A percentile compares a stretch with the other conserved stretches of the same genome.
Conservation (phyloP, 768 basidiomycete genomes). For the Amanita molliuscula region DNA sequence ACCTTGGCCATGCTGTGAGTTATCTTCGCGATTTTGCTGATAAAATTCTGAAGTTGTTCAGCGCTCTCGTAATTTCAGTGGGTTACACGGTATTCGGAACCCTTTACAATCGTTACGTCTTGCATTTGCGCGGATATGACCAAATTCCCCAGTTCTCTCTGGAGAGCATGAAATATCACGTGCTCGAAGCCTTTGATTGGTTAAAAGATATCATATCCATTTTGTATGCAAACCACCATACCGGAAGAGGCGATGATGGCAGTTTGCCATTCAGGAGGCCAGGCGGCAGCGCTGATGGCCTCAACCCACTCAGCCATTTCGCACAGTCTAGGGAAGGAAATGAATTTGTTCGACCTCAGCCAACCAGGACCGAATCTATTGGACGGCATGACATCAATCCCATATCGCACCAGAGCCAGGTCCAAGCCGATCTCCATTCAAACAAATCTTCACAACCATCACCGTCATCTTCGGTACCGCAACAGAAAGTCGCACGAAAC, state of each 20-base stretch:
- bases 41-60: constrained; percentile 15
- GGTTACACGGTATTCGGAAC: constrained; percentile 60
- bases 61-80: constrained; percentile 45
- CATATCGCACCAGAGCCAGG: constrained; percentile 31
- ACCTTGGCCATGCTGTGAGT: constrained; percentile 54
- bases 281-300: constrained; percentile 4
- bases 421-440: constrained; percentile 11
- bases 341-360: constrained; percentile 9
- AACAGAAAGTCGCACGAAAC: constrained; percentile 7
- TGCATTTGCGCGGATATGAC: constrained; percentile 60
- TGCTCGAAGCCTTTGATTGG: constrained; percentile 32
- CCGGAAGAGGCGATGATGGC: constrained; percentile 7
- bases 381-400: constrained; percentile 23
- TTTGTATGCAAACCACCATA: constrained; percentile 15
- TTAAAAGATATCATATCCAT: constrained; percentile 23
- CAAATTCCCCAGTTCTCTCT: constrained; percentile 59
- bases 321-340: constrained; percentile 11
- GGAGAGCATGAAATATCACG: constrained; percentile 41
- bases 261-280: constrained; percentile 11
- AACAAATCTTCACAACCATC: constrained; percentile 2
- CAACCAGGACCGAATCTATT: background rate
- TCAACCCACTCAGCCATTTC: constrained; percentile 9
- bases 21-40: background rate
- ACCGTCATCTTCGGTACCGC: background rate
- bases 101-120: constrained; percentile 70